Percentiles rank a stretch among this genome's conserved stretches.
phyloP scores from a whole-genome alignment of 768 basidiomycete species.

The Asterophora lycoperdoides region DNA sequence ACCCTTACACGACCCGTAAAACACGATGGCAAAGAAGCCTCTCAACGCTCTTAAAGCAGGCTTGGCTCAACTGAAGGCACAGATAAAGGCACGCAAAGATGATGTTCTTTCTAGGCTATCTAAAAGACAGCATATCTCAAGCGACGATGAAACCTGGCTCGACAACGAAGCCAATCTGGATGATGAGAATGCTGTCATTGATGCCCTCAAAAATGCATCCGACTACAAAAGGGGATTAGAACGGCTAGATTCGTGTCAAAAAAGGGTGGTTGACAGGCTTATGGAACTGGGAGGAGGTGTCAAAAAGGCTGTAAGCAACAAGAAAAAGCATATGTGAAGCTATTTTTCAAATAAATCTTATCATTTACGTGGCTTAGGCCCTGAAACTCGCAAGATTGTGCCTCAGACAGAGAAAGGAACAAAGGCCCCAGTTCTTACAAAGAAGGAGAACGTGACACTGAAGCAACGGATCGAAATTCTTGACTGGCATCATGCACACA shows the following conservation, averaged over 20 bases:
- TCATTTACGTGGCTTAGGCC: no score
- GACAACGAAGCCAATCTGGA: conserved; percentile 18
- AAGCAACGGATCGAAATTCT: conserved; percentile 25
- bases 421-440: conserved; percentile 1
- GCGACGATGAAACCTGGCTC: conserved; percentile 19
- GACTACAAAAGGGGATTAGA: conserved; percentile 20
- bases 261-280: conserved; percentile 5
- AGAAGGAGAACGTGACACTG: conserved; percentile 21
- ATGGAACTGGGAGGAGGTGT: no score
- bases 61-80: conserved; percentile 5
- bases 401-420: not conserved
- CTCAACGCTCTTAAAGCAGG: conserved; percentile 8
- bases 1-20: not conserved
- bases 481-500: conserved; percentile 5
- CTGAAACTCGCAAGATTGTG: not conserved
- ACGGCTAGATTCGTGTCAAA: conserved; percentile 4
- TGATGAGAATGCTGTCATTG: conserved; percentile 15
- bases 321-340: not conserved
- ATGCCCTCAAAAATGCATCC: conserved; percentile 17
- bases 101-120: conserved; percentile 2
- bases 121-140: conserved; percentile 10
- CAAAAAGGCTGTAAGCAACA: not conserved
- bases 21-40: conserved; percentile 7
- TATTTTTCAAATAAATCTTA: not conserved
- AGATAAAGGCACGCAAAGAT: conserved; percentile 5